Evolutionary conservation across 2,329 filamentous ascomycete species (phyloP).

Genomic region (Aspergillus pseudoterreus): DNA sequence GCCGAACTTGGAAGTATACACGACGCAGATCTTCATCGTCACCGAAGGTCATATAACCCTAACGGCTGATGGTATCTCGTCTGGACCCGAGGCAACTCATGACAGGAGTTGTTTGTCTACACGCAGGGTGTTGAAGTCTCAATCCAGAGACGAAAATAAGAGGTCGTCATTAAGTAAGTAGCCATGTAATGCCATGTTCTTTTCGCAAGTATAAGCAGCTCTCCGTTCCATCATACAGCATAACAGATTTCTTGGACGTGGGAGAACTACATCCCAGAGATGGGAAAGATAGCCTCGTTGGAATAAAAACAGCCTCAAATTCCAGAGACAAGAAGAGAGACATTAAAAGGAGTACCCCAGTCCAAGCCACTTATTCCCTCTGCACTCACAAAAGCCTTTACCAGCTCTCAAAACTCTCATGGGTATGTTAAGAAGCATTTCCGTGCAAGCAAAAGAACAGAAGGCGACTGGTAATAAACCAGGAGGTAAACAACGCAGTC

Average conservation of each 20-base stretch:
- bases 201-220: background rate
- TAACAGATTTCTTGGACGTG: background rate
- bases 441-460: constrained; percentile 13
- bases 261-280: constrained; percentile 13
- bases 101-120: too few species aligned
- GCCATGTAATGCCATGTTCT: background rate
- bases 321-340: constrained; percentile 6
- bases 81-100: too few species aligned
- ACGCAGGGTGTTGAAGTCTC: too few species aligned
- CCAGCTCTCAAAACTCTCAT: constrained; percentile 24
- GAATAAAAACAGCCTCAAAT: constrained; percentile 11
- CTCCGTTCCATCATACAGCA: background rate
- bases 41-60: too few species aligned
- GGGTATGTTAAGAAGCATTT: constrained; percentile 24
- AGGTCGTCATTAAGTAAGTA: too few species aligned
- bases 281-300: constrained; percentile 7
- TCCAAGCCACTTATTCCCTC: constrained; percentile 17
- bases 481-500: constrained; percentile 15
- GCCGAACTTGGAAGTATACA: too few species aligned
- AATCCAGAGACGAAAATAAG: too few species aligned
- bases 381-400: constrained; percentile 14
- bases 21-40: too few species aligned
- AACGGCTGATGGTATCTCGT: too few species aligned
- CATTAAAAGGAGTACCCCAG: constrained; percentile 6
- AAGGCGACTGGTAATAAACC: constrained; percentile 16